Conservation (phyloP, 2,329 filamentous ascomycete species). For the Talaromyces sp. region DNA sequence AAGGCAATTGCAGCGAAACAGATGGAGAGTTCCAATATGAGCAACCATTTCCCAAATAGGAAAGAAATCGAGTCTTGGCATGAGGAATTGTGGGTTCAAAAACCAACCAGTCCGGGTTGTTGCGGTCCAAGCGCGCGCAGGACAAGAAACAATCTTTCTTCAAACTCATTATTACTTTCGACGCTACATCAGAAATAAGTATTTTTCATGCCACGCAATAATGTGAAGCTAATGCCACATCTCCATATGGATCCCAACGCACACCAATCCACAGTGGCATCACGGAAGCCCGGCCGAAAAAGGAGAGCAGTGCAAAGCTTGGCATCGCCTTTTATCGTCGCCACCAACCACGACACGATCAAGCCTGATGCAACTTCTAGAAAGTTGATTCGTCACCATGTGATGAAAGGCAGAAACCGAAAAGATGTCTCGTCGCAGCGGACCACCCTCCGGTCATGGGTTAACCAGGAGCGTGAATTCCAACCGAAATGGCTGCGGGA, state of each 20-base stretch:
- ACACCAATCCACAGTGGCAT: not conserved
- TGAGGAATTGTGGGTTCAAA: not conserved
- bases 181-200: not conserved
- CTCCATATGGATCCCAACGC: not conserved
- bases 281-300: not conserved
- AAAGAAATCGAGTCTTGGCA: not conserved
- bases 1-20: not conserved
- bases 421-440: not conserved
- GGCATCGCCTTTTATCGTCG: not conserved
- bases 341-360: constrained; percentile 1
- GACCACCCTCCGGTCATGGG: not conserved
- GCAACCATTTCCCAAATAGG: not conserved
- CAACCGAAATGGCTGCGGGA: not conserved
- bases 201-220: not conserved
- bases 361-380: not conserved
- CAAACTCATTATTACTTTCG: not conserved
- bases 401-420: constrained; percentile 5
- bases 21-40: not conserved
- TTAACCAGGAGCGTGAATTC: not conserved
- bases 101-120: not conserved
- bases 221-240: not conserved
- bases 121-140: not conserved
- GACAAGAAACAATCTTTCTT: not conserved
- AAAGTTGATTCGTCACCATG: constrained; percentile 1
- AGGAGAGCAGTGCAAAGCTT: not conserved